Evolutionary conservation across 768 basidiomycete genomes (phyloP).

Genomic region (Cubamyces lactineus): DNA sequence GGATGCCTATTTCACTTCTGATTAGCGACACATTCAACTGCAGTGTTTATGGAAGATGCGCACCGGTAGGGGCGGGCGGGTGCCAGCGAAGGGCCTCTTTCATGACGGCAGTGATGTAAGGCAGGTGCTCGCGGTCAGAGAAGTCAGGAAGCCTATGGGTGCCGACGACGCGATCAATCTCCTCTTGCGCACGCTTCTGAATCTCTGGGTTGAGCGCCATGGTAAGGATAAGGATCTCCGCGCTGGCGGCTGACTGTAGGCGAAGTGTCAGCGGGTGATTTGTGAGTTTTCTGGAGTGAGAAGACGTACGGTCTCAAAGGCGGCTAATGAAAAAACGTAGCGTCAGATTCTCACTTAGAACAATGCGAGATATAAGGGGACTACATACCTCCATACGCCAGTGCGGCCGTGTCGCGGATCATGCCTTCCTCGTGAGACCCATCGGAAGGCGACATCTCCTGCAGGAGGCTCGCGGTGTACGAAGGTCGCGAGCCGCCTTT

Average conservation of each 20-base stretch:
- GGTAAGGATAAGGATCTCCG: conserved; percentile 16
- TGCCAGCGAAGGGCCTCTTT: conserved; percentile 39
- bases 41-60: not conserved
- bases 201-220: conserved; percentile 26
- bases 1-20: conserved; percentile 10
- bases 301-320: conserved; percentile 1
- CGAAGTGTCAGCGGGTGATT: not conserved
- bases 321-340: not conserved
- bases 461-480: conserved; percentile 9
- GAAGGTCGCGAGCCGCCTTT: conserved; percentile 1
- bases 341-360: too few species aligned
- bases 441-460: conserved; percentile 4
- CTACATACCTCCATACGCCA: conserved; percentile 20
- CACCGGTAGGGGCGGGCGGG: conserved; percentile 25
- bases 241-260: not conserved
- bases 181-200: conserved; percentile 23
- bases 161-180: conserved; percentile 28
- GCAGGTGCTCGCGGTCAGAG: conserved; percentile 24
- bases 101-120: conserved; percentile 30
- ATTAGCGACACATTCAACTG: not conserved
- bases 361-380: too few species aligned
- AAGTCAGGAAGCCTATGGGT: conserved; percentile 28
- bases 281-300: not conserved
- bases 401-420: conserved; percentile 15
- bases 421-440: conserved; percentile 5